Conservation (phyloP, 169 alveolate species). For the Babesia gibsoni region DNA sequence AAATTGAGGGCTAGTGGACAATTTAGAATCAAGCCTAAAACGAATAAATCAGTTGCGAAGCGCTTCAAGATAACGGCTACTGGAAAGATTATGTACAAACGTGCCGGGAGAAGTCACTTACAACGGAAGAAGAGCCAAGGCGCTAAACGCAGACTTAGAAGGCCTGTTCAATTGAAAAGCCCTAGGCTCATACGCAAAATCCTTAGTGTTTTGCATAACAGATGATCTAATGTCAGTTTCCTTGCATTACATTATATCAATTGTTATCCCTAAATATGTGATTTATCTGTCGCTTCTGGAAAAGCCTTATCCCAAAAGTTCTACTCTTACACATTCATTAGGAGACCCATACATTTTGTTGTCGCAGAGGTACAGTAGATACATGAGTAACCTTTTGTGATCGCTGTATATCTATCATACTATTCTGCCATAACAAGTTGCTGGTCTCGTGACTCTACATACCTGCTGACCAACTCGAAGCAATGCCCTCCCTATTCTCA, state of each 20-base stretch:
- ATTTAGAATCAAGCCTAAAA: slow-evolving; percentile 75
- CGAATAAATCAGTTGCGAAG: slow-evolving; percentile 79
- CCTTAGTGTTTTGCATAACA: slow-evolving; percentile 55
- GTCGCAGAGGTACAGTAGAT: too few relatives aligned
- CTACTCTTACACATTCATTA: too few relatives aligned
- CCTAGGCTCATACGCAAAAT: slow-evolving; percentile 54
- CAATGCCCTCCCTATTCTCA: not conserved
- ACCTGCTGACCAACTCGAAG: slow-evolving; percentile 10
- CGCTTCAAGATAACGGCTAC: slow-evolving; percentile 80
- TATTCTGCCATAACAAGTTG: too few relatives aligned
- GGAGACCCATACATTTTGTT: too few relatives aligned
- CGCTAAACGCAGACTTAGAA: slow-evolving; percentile 45
- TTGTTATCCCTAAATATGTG: too few relatives aligned
- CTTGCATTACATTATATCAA: not conserved
- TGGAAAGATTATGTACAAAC: slow-evolving; percentile 77
- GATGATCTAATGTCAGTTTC: slow-evolving; percentile 8
- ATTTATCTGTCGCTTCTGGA: too few relatives aligned
- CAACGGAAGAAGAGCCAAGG: slow-evolving; percentile 61
- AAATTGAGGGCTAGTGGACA: slow-evolving; percentile 61
- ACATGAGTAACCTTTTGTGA: too few relatives aligned
- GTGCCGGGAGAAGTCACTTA: slow-evolving; percentile 75
- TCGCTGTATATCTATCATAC: too few relatives aligned
- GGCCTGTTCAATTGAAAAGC: slow-evolving; percentile 44
- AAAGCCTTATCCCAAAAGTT: too few relatives aligned
- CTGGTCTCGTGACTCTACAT: not conserved